Percentiles rank a stretch among this genome's conserved stretches.
phyloP scores from a whole-genome alignment of 805 yeast genomes.

The Metschnikowia santaceciliae region DNA sequence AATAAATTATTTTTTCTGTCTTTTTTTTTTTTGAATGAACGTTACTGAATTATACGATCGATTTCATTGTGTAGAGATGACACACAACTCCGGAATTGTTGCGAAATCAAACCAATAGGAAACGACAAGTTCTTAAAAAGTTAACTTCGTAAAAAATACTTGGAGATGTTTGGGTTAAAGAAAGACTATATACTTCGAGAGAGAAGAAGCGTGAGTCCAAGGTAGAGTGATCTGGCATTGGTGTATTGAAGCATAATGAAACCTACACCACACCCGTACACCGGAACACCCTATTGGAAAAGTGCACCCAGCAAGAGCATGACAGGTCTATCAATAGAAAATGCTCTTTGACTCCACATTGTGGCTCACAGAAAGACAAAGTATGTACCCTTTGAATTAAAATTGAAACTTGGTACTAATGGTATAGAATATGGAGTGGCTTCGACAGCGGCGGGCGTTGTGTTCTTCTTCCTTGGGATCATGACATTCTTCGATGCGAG shows the following conservation, averaged over 20 bases:
- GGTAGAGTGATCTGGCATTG: not conserved
- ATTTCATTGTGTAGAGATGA: no score
- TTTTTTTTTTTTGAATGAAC: no score
- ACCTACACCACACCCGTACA: constrained; percentile 8
- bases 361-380: constrained; percentile 75
- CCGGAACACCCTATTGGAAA: not conserved
- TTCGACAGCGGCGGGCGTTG: constrained; percentile 79
- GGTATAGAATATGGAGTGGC: constrained; percentile 81
- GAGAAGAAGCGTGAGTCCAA: not conserved
- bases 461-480: constrained; percentile 78
- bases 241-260: not conserved
- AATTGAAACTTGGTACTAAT: constrained; percentile 17
- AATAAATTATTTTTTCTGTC: no score
- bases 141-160: no score
- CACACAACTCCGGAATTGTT: not conserved
- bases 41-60: no score
- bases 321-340: not conserved
- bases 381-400: constrained; percentile 38
- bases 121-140: no score
- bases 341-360: constrained; percentile 27
- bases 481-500: constrained; percentile 86
- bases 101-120: not conserved
- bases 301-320: not conserved
- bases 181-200: not conserved
- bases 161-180: no score